phyloP scores from a whole-genome alignment of 2,329 filamentous ascomycete species.

The Albophoma yamanashiensis region DNA sequence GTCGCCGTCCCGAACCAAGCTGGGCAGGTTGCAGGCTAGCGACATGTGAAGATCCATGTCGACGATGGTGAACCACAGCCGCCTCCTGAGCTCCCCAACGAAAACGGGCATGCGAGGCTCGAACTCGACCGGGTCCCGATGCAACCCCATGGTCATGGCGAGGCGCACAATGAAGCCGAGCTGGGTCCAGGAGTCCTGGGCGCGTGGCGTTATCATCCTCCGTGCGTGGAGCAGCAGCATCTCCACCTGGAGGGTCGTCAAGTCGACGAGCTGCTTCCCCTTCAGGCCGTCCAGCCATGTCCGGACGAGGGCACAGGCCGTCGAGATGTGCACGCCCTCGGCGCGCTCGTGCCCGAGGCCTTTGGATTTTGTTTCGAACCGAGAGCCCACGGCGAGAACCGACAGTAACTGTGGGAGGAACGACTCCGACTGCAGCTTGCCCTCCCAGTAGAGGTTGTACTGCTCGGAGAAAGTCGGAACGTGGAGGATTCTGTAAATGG shows the following conservation, averaged over 20 bases:
- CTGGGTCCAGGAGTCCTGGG: constrained; percentile 42
- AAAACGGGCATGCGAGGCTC: constrained; percentile 36
- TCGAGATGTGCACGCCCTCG: constrained; percentile 46
- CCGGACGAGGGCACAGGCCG: constrained; percentile 42
- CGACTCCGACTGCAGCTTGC: constrained; percentile 31
- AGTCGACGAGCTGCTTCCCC: constrained; percentile 41
- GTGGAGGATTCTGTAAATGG: constrained; percentile 42
- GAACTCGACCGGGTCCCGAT: constrained; percentile 45
- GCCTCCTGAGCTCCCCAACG: constrained; percentile 40
- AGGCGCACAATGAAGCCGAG: constrained; percentile 44
- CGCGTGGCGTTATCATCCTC: constrained; percentile 38
- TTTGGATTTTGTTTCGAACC: constrained; percentile 39
- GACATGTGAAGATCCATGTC: constrained; percentile 47
- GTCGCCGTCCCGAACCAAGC: constrained; percentile 39
- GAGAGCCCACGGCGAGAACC: constrained; percentile 41
- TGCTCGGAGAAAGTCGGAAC: constrained; percentile 39
- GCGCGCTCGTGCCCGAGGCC: constrained; percentile 39
- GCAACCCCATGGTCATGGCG: constrained; percentile 49
- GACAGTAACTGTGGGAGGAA: constrained; percentile 44
- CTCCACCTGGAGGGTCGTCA: constrained; percentile 43
- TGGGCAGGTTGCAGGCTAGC: constrained; percentile 40
- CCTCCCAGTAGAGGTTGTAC: constrained; percentile 42
- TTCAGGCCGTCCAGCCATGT: constrained; percentile 41
- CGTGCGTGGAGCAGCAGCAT: constrained; percentile 41
- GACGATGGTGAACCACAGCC: constrained; percentile 45